Percentiles rank a stretch among this genome's conserved stretches.
phyloP scores from a whole-genome alignment of 345 rosid genomes.

The Syzygium grande region DNA sequence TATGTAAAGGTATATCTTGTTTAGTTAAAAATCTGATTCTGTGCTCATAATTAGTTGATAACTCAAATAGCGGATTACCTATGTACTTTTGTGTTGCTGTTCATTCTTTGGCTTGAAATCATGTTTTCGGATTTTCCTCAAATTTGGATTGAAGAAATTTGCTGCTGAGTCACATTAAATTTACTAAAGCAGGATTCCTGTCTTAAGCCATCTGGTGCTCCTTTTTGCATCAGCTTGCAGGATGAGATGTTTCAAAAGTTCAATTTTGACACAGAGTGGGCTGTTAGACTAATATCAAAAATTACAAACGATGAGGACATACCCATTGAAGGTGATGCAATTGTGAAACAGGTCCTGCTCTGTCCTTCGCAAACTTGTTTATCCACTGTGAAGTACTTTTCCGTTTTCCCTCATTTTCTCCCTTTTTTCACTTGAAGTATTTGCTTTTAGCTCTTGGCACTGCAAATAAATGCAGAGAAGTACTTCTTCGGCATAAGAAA shows the following conservation, averaged over 20 bases:
- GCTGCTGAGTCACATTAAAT: neutral
- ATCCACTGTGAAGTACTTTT: slow-evolving; percentile 3
- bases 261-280: slow-evolving; percentile 92
- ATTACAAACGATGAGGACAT: slow-evolving; percentile 74
- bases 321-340: slow-evolving; percentile 83
- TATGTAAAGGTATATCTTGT: neutral
- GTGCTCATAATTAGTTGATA: neutral
- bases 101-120: neutral
- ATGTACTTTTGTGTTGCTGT: neutral
- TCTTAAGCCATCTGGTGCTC: neutral
- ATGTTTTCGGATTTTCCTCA: neutral
- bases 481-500: slow-evolving; percentile 84
- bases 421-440: neutral
- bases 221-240: slow-evolving; percentile 57
- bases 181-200: neutral
- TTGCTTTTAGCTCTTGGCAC: slow-evolving; percentile 59
- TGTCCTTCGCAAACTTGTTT: neutral
- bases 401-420: neutral
- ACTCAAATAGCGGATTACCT: neutral
- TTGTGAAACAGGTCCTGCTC: slow-evolving; percentile 72
- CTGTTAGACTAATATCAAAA: slow-evolving; percentile 76
- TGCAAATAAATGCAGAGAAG: slow-evolving; percentile 93
- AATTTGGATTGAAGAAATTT: neutral
- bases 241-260: slow-evolving; percentile 98
- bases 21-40: neutral